Base-by-base conservation (phyloP, 2,329 filamentous ascomycete genomes). In the Helotiales sp. region DNA sequence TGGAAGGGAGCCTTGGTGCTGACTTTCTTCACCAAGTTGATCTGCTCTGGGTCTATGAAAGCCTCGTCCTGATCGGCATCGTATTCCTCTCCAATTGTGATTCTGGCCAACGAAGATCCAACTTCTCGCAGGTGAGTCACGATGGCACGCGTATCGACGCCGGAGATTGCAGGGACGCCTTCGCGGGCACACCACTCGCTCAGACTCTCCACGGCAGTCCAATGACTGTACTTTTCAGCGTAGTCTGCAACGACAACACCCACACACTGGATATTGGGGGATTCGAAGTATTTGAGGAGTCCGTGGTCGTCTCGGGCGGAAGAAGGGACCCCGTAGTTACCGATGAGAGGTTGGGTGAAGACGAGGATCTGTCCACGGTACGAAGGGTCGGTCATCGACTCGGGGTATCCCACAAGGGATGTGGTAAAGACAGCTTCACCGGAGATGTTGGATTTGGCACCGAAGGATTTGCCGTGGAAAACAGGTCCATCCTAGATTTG, bases 371-470 rank as follows among this genome's bases (percentile, higher is more conserved):
- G 96, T 73, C 96, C 92, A 73, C 91, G 91, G 83, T 95, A 95
- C 22, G 92, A 95, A 62, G 92, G 92, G 76, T 95, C 92, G 76
- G 92, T 94, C 86, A 95, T 89, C 57, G 91, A 97, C 85, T 99
- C 96, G 74, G 96, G 96, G 80, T 99, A 99, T 76, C 96, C 96
- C 67, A 99, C 96, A 64, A 98, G 89, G 26, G 95, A 97, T 69
- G 96, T 98, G 70, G 96, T 98, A 85, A 99, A 99, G 79, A 98
- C 96, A 54, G 96, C 96, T 84, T 99, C 96, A 75, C 96, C 96
- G 71, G 94, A 97, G 78, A 98, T 92, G 86, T 97, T 99, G 80
- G 91, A 88, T 80, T 96, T 96, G 78, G 96, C 96, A 76, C 96
- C 96, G 76, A 98, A 99, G 67, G 95, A 97, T 79, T 92, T 97